Evolutionary conservation across 441 rosid species (phyloP), one percentile per base, ranked within the genome.

Genomic region (Arabidopsis lyrata): DNA sequence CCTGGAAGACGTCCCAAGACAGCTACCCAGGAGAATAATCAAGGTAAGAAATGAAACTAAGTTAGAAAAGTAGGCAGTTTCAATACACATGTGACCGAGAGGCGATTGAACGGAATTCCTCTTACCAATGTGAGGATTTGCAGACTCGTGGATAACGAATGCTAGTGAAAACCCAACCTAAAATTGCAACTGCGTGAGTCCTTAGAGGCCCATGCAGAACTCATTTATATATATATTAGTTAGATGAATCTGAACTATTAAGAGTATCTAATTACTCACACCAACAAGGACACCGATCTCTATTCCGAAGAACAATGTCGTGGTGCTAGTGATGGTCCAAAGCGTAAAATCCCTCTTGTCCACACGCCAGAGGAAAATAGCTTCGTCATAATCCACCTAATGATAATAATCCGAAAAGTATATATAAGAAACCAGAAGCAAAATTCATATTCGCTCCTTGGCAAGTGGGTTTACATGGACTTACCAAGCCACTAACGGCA

Each of bases 1-100:
- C 99, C 99, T 61, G 99, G 99, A 82, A 93, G 98, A 49, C 98
- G 93, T 6, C 99, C 99, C 92, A 93, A 83, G 52, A 93, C 88
- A 83, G 98, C 99, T 95, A 87, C 98, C 89, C 89, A 89, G 72
- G 58, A 60, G 55, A 66, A 72, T n/a, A 31, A 64, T 58, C 39
- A 55, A 7, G 48, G 49, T 14, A 57, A 68, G n/a, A 60, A 42
- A 56, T 29, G 50, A 36, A 34, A 58, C 20, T 4, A 29, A 36
- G 74, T 77, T 57, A 38, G 50, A 20, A 5, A 34, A 22, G n/a
- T 15, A 12, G 24, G 49, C 56, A 52, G 42, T 34, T 58, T 50
- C 38, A 50, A 16, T 35, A 48, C 1, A 58, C 24, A 45, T 68
- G 24, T 55, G 42, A 36, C 1, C 2, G 16, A 60, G 65, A 54